A percentile compares a stretch with the other conserved stretches of the same genome.
Evolutionary conservation across 2,329 filamentous ascomycete species (phyloP).

Genomic region (Nemania bipapillata): DNA sequence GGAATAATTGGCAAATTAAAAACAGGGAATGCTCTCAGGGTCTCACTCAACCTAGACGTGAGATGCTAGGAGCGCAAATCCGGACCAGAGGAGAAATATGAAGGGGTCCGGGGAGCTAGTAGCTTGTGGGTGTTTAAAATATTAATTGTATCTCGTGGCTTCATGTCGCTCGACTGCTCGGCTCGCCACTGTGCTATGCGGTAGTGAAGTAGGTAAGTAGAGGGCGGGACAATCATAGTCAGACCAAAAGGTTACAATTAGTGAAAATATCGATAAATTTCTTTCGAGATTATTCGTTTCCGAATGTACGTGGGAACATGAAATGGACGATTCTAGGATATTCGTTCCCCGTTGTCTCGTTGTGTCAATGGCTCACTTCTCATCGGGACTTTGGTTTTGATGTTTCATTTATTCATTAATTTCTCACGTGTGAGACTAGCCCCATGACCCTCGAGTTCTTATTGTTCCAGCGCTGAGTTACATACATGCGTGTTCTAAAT

Average conservation of each 20-base stretch:
- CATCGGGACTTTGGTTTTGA: background rate
- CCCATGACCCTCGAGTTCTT: no score
- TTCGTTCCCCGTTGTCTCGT: background rate
- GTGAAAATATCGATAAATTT: conserved; percentile 6
- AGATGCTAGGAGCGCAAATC: background rate
- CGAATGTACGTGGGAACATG: background rate
- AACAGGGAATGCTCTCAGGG: background rate
- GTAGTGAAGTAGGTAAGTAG: background rate
- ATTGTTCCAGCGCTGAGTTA: background rate
- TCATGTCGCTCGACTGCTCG: conserved; percentile 9
- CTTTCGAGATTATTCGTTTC: background rate
- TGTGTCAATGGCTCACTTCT: background rate
- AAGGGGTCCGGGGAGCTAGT: background rate
- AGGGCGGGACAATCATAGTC: background rate
- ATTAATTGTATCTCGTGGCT: conserved; percentile 13
- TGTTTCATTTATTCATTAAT: background rate
- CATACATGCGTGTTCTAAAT: background rate
- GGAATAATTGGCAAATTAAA: background rate
- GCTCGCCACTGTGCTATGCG: background rate
- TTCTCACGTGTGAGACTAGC: background rate
- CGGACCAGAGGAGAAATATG: background rate
- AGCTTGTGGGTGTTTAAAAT: background rate
- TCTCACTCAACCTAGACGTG: background rate
- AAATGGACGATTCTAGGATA: background rate
- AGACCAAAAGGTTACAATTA: background rate